Evolutionary conservation across 805 yeast species (phyloP), one percentile per base, ranked within the genome.

Genomic region (Teunomyces stri): DNA sequence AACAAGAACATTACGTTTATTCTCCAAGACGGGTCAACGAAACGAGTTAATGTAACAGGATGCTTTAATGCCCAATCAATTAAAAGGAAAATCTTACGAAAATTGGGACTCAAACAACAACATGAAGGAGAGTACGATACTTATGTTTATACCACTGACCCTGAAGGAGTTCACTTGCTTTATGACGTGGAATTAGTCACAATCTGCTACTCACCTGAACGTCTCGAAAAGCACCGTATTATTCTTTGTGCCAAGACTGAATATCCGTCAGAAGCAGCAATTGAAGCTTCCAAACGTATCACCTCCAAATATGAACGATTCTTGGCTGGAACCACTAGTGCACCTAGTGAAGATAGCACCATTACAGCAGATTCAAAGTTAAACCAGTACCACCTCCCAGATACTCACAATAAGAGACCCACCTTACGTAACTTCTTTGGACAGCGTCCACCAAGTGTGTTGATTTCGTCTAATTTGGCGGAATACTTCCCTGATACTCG

Each of bases 371-470:
- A 39, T 36, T 12, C 40, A 12, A 51, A 54, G 33, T 44, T 56
- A 13, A 55, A 55, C 37, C 61, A 60, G 42, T 58, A 51, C 44
- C 66, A 59, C 45, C 51, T 58, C 6, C 58, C 65, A 6, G 68
- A 60, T 16, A 44, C 42, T 13, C 47, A 40, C 20, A 29, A 43
- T 13, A 42, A 43, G 22, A 37, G 41, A 36, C 47, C 59, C 5
- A 57, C 63, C 2, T 51, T 77, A 56, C 72, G 80, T 47, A 74
- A 70, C 46, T 77, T 87, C 49, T 84, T 85, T 64, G 95, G 95
- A 20, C 96, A 89, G 64, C 76, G 99, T 59, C 99, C 99, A 5
- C 91, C 98, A 0, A 84, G 94, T 50, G 96, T 89, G 60, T 78
- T 91, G 56, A 94, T 92, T 51, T 88, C 97, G 1, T 83, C 91